These are phyloP conservation scores for Tilletia horrida DNA, from an alignment of 1,284 basidiomycete genomes.

Conservation along the genomic window DNA sequence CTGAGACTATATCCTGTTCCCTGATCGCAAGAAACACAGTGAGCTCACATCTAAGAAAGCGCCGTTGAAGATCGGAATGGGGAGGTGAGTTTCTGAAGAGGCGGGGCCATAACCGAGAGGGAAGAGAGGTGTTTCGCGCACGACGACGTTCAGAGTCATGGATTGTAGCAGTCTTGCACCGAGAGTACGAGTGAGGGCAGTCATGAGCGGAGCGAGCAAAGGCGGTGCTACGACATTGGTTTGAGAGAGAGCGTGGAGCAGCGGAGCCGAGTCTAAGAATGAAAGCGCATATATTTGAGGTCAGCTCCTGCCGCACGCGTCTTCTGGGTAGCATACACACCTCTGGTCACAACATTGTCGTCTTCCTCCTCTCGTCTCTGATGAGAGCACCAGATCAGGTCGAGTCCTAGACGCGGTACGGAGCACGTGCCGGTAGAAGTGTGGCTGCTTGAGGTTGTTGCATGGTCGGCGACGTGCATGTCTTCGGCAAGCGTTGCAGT, in stretches of 20 bases:
- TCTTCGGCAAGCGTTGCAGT: too few species aligned
- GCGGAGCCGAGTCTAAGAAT: not conserved
- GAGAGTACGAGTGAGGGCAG: not conserved
- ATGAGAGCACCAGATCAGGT: slow-evolving; percentile 9
- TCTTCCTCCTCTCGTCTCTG: not conserved
- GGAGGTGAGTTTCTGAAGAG: not conserved
- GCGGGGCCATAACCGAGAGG: not conserved
- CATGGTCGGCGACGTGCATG: too few species aligned
- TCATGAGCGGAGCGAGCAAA: not conserved
- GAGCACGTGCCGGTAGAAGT: not conserved
- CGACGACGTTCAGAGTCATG: not conserved
- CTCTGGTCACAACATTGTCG: too few species aligned
- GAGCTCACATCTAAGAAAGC: slow-evolving; percentile 6
- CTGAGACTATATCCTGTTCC: too few species aligned
- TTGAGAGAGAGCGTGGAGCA: slow-evolving; percentile 1
- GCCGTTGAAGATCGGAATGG: slow-evolving; percentile 1
- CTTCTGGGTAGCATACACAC: too few species aligned
- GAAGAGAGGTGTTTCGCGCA: not conserved
- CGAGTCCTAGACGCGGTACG: not conserved
- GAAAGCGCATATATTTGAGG: too few species aligned
- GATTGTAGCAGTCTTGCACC: not conserved
- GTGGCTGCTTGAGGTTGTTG: too few species aligned
- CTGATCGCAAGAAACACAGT: too few species aligned
- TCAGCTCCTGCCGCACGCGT: too few species aligned
- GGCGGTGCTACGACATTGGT: not conserved